phyloP scores from a whole-genome alignment of 768 basidiomycete species.

The Lentinus brumalis region DNA sequence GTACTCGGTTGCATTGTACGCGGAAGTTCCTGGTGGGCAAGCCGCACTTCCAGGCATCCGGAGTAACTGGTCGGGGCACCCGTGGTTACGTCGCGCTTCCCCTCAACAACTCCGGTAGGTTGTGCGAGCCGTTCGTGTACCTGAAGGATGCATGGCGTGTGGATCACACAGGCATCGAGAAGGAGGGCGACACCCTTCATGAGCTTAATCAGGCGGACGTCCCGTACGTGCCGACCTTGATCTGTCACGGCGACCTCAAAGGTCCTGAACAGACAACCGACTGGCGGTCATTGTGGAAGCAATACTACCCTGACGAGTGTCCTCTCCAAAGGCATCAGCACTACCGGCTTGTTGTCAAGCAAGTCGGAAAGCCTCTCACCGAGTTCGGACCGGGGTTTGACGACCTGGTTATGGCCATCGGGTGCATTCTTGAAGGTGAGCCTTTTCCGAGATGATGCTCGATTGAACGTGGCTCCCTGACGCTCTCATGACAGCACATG shows the following conservation, averaged over 20 bases:
- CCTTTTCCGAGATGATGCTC: too few relatives aligned
- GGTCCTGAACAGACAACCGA: not conserved
- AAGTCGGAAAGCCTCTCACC: conserved; percentile 13
- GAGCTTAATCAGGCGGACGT: not conserved
- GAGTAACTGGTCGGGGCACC: conserved; percentile 11
- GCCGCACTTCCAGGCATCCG: not conserved
- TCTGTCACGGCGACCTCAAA: conserved; percentile 6
- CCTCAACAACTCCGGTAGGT: not conserved
- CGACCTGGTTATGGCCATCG: not conserved
- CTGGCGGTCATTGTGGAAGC: not conserved
- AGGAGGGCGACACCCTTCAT: conserved; percentile 8
- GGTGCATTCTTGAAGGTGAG: not conserved
- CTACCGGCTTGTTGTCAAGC: conserved; percentile 18
- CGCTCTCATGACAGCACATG: not conserved
- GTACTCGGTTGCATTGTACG: not conserved
- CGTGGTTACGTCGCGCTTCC: conserved; percentile 19
- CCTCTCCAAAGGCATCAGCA: conserved; percentile 11
- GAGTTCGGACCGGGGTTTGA: not conserved
- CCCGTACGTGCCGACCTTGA: not conserved
- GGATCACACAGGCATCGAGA: not conserved
- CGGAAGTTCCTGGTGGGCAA: conserved; percentile 16
- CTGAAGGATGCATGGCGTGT: conserved; percentile 20
- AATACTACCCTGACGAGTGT: not conserved
- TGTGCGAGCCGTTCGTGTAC: conserved; percentile 4
- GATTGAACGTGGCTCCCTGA: not conserved